Evolutionary conservation across 75 land plant species (phyloP), one percentile per base, ranked within the genome.

Genomic region (Selaginella tamariscina): DNA sequence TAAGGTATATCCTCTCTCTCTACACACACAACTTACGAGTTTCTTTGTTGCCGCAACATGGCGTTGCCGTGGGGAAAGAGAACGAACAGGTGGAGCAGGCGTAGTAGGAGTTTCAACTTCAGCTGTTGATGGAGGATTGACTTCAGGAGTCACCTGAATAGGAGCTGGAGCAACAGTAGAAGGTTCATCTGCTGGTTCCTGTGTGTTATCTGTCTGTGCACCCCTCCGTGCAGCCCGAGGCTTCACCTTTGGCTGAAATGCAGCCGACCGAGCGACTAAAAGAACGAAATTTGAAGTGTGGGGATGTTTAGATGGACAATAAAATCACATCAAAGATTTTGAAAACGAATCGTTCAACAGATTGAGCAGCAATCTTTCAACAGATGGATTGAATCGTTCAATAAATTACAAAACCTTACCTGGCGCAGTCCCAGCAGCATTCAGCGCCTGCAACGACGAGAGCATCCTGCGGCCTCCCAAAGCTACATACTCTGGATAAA

Each of bases 221-320:
- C 11, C 49, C 15, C 15, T 39, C 15, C 49, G 49, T n/a, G n/a
- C n/a, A 39, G 49, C 49, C 15, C 49, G 49, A 5, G 49, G 49
- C 49, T 39, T 39, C 49, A 39, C 49, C 49, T 39, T 39, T 39
- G 49, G 49, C 49, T 39, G 49, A 15, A 39, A 39, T 39, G 49
- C 49, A 39, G 49, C 49, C 11, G 49, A 39, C 11, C 49, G 49
- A 39, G 11, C 15, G 15, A 15, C 49, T 39, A 15, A 15, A 39
- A 15, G 15, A 15, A 39, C 5, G 49, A 39, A 39, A 39, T 5
- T 5, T 5, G 49, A 39, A 39, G 49, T n/a, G n/a, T n/a, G n/a
- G n/a, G n/a, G n/a, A n/a, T n/a, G n/a, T n/a, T n/a, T n/a, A n/a
- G n/a, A n/a, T n/a, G n/a, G n/a, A n/a, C n/a, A n/a, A n/a, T n/a